phyloP scores from a whole-genome alignment of 139 green algal genomes.

The Zygnema cylindricum region DNA sequence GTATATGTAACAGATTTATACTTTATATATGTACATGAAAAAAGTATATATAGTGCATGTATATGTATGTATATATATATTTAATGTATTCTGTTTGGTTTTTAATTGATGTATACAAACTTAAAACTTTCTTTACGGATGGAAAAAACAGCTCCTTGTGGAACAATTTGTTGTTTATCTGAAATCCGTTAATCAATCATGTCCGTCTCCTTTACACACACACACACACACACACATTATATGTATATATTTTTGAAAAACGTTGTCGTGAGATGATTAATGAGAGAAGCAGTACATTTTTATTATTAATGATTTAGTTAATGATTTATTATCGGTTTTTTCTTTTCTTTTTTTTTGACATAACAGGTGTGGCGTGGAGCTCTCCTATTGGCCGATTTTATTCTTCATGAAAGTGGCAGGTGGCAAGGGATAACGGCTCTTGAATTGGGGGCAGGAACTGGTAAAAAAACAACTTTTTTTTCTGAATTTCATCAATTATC shows the following conservation, averaged over 20 bases:
- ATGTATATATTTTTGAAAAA: background rate
- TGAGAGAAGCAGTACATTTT: background rate
- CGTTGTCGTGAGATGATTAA: no score
- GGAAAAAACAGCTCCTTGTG: no score
- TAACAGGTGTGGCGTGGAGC: slow-evolving; percentile 18
- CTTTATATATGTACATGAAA: no score
- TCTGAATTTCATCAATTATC: no score
- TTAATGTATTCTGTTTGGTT: no score
- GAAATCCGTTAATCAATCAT: background rate
- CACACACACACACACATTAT: background rate
- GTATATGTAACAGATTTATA: no score
- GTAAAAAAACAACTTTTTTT: no score
- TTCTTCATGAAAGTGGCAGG: background rate
- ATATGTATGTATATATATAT: no score
- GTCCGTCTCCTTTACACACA: background rate
- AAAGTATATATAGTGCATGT: no score
- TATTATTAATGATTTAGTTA: background rate
- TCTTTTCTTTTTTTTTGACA: background rate
- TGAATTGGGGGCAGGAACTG: background rate
- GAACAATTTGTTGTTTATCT: no score
- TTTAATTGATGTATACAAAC: no score
- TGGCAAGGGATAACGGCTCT: background rate
- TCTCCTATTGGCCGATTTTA: slow-evolving; percentile 13
- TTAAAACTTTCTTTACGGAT: no score
- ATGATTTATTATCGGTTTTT: background rate